Conservation (phyloP, 2,329 filamentous ascomycete genomes). For the Raffaelea ambrosiae region DNA sequence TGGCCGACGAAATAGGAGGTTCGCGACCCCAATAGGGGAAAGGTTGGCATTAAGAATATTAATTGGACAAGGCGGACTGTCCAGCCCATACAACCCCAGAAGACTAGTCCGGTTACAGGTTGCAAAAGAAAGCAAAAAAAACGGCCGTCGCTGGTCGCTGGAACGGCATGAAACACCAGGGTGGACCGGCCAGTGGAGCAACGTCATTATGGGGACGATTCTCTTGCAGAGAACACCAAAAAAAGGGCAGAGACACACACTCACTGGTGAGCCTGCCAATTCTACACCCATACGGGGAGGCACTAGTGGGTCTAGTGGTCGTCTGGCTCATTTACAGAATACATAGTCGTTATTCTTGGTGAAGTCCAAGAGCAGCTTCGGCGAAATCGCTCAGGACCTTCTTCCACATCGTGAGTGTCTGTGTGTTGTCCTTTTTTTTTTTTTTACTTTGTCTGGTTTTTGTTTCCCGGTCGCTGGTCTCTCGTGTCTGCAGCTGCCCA, state of each 20-base stretch:
- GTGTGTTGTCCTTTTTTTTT: too few relatives aligned
- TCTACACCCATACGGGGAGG: neutral
- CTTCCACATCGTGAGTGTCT: too few relatives aligned
- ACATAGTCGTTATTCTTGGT: too few relatives aligned
- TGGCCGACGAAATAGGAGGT: too few relatives aligned
- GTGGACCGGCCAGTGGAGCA: neutral
- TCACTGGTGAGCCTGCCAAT: neutral
- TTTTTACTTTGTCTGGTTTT: too few relatives aligned
- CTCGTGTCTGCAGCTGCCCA: too few relatives aligned
- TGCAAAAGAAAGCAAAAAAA: neutral
- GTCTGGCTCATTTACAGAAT: neutral
- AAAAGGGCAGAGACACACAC: too few relatives aligned
- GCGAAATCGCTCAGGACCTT: too few relatives aligned
- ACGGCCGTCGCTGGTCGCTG: neutral
- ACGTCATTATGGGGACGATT: neutral
- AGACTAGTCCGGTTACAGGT: neutral
- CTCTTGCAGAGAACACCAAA: neutral
- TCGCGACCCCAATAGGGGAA: too few relatives aligned
- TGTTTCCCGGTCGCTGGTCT: too few relatives aligned
- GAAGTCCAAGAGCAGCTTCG: too few relatives aligned
- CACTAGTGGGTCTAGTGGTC: neutral
- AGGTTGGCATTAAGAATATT: neutral
- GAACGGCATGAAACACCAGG: slow-evolving; percentile 2
- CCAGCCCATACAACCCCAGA: neutral
- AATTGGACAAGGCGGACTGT: neutral